These are phyloP conservation scores for Penicillium psychrofluorescens DNA, from an alignment of 495 filamentous ascomycete genomes.

Conservation along the genomic window DNA sequence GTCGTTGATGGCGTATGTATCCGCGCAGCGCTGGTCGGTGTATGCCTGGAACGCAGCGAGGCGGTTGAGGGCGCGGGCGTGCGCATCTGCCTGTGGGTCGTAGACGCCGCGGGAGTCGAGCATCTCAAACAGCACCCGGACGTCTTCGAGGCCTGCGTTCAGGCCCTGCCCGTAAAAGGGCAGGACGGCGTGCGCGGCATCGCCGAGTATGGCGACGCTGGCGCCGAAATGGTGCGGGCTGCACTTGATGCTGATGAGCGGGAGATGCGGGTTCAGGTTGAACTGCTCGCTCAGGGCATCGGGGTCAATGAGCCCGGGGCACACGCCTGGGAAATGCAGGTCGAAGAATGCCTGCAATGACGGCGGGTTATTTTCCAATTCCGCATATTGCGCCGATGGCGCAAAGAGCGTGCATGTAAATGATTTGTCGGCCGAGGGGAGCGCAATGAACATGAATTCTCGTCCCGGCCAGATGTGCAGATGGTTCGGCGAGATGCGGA, in stretches of 20 bases:
- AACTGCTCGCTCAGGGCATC: conserved; percentile 65
- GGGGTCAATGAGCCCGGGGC: conserved; percentile 66
- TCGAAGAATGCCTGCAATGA: conserved; percentile 67
- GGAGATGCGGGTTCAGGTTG: conserved; percentile 73
- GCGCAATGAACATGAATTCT: conserved; percentile 96
- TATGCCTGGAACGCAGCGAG: conserved; percentile 65
- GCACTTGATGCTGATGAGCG: conserved; percentile 89
- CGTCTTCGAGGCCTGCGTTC: conserved; percentile 81
- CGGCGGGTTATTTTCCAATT: conserved; percentile 48
- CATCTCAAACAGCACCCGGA: conserved; percentile 68
- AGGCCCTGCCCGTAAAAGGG: conserved; percentile 91
- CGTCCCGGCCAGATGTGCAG: conserved; percentile 96
- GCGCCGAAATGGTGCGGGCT: conserved; percentile 72
- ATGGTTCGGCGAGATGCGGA: conserved; percentile 79
- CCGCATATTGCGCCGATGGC: conserved; percentile 42
- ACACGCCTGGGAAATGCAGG: conserved; percentile 76
- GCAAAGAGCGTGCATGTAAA: conserved; percentile 97
- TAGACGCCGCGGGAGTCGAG: conserved; percentile 59
- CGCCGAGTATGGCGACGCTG: conserved; percentile 80
- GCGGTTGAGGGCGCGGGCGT: conserved; percentile 33
- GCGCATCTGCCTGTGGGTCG: conserved; percentile 24
- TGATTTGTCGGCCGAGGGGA: conserved; percentile 78
- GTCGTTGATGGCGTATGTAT: conserved; percentile 87
- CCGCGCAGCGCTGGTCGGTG: conserved; percentile 59
- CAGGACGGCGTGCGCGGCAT: conserved; percentile 96